These are phyloP conservation scores for Allium cepa DNA, from an alignment of 106 monocot species.

Conservation along the genomic window DNA sequence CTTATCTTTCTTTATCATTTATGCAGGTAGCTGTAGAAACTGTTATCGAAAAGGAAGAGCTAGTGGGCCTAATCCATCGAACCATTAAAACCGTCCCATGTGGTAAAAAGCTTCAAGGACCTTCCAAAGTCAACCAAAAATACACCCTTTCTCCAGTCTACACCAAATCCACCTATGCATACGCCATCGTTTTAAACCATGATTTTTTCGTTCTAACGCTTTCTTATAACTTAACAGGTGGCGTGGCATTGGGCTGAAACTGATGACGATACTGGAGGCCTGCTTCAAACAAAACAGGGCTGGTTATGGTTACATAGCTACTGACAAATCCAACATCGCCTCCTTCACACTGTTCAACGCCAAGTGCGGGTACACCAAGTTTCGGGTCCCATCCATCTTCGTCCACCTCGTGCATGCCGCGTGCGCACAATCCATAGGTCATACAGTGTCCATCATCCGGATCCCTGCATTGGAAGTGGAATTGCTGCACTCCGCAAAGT, in stretches of 20 bases:
- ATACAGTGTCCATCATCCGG: slow-evolving; percentile 16
- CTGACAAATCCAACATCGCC: slow-evolving; percentile 52
- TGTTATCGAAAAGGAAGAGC: slow-evolving; percentile 10
- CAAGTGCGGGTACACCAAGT: slow-evolving; percentile 57
- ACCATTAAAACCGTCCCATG: slow-evolving; percentile 47
- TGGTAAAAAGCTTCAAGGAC: slow-evolving; percentile 17
- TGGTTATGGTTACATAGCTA: slow-evolving; percentile 83
- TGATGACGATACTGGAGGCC: slow-evolving; percentile 49
- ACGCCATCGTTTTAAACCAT: no score
- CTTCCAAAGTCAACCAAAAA: slow-evolving; percentile 9
- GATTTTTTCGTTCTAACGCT: no score
- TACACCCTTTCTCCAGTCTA: slow-evolving; percentile 21
- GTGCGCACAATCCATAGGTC: slow-evolving; percentile 11
- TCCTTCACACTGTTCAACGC: slow-evolving; percentile 59
- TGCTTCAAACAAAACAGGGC: slow-evolving; percentile 67
- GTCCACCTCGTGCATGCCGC: slow-evolving; percentile 63
- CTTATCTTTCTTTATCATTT: background rate
- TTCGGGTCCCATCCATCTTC: slow-evolving; percentile 60
- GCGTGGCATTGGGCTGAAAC: slow-evolving; percentile 45
- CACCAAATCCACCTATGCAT: slow-evolving; percentile 80
- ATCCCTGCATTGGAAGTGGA: slow-evolving; percentile 37
- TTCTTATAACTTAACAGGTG: slow-evolving; percentile 22
- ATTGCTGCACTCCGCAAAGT: slow-evolving; percentile 33
- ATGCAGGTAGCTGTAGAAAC: slow-evolving; percentile 36
- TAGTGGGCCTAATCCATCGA: slow-evolving; percentile 68